These are phyloP conservation scores for Candida pini DNA, from an alignment of 805 yeast genomes.

Conservation along the genomic window DNA sequence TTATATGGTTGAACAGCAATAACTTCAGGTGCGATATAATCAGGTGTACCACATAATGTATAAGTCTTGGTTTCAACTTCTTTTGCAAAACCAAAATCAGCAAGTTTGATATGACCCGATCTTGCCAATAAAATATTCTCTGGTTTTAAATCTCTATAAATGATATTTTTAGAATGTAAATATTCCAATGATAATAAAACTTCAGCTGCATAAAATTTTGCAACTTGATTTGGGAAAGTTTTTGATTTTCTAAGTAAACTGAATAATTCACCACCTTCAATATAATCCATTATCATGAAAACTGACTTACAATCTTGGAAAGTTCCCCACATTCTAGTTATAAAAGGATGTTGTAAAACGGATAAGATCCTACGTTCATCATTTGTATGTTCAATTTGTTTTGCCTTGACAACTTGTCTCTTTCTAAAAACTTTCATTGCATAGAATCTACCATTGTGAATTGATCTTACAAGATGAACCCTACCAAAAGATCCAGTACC, in stretches of 20 bases:
- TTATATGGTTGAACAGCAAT: constrained; percentile 59
- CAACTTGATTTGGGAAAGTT: constrained; percentile 58
- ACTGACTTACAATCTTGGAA: constrained; percentile 52
- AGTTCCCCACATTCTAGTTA: constrained; percentile 63
- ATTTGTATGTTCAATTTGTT: constrained; percentile 60
- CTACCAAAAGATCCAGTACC: constrained; percentile 62
- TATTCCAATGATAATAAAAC: constrained; percentile 54
- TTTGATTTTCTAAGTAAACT: constrained; percentile 52
- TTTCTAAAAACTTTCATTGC: constrained; percentile 57
- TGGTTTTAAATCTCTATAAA: constrained; percentile 57
- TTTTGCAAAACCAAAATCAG: constrained; percentile 61
- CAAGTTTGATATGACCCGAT: constrained; percentile 55
- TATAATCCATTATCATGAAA: constrained; percentile 62
- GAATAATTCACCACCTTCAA: constrained; percentile 60
- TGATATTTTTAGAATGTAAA: constrained; percentile 51
- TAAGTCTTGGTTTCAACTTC: constrained; percentile 56
- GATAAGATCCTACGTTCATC: constrained; percentile 57
- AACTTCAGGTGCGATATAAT: constrained; percentile 61
- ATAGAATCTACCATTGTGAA: constrained; percentile 54
- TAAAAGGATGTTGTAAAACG: constrained; percentile 54
- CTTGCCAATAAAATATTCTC: constrained; percentile 55
- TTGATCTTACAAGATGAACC: constrained; percentile 53
- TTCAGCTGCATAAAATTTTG: constrained; percentile 60
- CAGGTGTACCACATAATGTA: constrained; percentile 62
- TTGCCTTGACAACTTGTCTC: constrained; percentile 54